phyloP scores from a whole-genome alignment of 148 eudicot genomes.

The Dianthus caryophyllus region DNA sequence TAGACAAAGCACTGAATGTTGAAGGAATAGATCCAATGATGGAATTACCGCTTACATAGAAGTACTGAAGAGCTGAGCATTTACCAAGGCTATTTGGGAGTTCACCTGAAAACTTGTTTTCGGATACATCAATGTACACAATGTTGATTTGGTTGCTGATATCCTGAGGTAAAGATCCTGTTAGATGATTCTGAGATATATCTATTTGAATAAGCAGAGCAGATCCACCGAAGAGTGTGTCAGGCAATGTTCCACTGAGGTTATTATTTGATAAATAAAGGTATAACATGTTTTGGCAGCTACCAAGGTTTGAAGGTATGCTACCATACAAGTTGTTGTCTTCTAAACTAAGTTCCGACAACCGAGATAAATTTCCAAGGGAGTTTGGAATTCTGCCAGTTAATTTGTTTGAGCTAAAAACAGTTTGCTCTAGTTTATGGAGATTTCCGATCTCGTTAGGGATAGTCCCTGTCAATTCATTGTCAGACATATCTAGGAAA shows the following conservation, averaged over 20 bases:
- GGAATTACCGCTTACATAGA: no score
- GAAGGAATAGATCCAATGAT: no score
- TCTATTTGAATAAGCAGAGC: slow-evolving; percentile 18
- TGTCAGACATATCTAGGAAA: not conserved
- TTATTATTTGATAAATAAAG: slow-evolving; percentile 22
- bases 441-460: slow-evolving; percentile 24
- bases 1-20: no score
- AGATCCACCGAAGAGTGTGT: slow-evolving; percentile 20
- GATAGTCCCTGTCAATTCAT: slow-evolving; percentile 19
- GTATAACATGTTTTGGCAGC: slow-evolving; percentile 19
- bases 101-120: no score
- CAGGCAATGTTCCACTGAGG: slow-evolving; percentile 33
- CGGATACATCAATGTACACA: no score
- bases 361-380: slow-evolving; percentile 17
- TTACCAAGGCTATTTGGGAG: no score
- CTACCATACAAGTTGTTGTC: slow-evolving; percentile 19
- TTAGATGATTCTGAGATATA: slow-evolving; percentile 21
- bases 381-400: slow-evolving; percentile 30
- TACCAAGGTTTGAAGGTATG: slow-evolving; percentile 30
- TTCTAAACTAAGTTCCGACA: not conserved
- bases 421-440: slow-evolving; percentile 12
- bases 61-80: no score
- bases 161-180: slow-evolving; percentile 30
- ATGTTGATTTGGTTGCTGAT: slow-evolving; percentile 25
- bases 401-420: slow-evolving; percentile 16